Percentiles rank a stretch among this genome's conserved stretches.
phyloP scores from a whole-genome alignment of 2,329 filamentous ascomycete genomes.

The Falciphora oryzae region DNA sequence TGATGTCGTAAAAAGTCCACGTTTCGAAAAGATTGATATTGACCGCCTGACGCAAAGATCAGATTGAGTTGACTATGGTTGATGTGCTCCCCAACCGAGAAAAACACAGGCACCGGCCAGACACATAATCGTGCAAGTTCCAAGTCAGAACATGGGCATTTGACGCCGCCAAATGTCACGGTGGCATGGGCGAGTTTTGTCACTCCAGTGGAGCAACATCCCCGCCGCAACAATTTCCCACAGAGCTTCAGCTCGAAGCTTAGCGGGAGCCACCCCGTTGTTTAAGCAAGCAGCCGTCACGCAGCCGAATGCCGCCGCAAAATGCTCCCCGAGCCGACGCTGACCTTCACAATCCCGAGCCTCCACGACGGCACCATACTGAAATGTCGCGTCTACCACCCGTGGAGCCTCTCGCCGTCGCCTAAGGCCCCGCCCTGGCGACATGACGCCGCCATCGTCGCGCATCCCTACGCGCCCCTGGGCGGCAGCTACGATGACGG shows the following conservation, averaged over 20 bases:
- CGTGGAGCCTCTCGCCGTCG: constrained; percentile 35
- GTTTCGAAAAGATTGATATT: not conserved
- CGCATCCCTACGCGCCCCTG: constrained; percentile 85
- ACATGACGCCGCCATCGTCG: constrained; percentile 58
- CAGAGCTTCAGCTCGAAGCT: not conserved
- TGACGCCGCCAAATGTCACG: not conserved
- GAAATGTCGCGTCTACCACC: constrained; percentile 79
- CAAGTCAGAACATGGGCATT: too few relatives aligned
- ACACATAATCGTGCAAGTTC: too few relatives aligned
- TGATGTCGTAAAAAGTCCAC: not conserved
- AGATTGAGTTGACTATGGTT: not conserved
- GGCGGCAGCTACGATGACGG: constrained; percentile 82
- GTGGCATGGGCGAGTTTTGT: not conserved
- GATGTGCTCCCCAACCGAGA: not conserved
- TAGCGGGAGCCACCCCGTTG: not conserved
- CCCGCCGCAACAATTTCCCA: not conserved
- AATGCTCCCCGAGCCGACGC: constrained; percentile 51
- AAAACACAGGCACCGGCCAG: not conserved
- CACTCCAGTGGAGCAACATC: not conserved
- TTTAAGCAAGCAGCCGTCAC: too few relatives aligned
- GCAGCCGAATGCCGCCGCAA: not conserved
- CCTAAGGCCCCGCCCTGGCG: constrained; percentile 34
- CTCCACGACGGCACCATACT: constrained; percentile 71
- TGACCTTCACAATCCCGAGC: constrained; percentile 76
- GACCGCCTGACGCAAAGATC: not conserved